Base-by-base conservation (phyloP, 2,329 filamentous ascomycete species). In the Dendrostoma leiphaemia region DNA sequence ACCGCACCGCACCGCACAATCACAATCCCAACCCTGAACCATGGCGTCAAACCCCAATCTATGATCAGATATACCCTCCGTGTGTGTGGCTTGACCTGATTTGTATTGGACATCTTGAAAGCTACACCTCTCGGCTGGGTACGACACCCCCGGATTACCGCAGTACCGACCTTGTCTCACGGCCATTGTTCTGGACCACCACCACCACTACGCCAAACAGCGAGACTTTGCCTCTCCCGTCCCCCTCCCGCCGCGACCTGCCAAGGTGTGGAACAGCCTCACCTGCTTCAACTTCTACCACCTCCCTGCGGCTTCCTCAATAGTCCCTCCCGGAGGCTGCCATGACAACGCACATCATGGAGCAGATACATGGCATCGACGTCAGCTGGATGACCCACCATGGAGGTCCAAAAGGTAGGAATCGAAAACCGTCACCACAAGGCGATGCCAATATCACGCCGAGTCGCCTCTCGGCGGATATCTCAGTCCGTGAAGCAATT, bases 361-460 rank as follows among this genome's bases (percentile, higher is more conserved):
- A 93, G 73, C 86, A 88, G 63, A 83, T 90, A 61, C 85, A 91
- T 69, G 86, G 87, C 62, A 83, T 95, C 66, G 91, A 96, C 73
- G 90, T 95, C 67, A 91, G 88, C 72, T 96, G 91, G 91, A 88
- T 95, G 77, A 81, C 81, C 63, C 89, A 94, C 72, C 48, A 58
- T 13, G 88, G 89, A 67, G 84, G 87, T 63, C 84, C 86, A 60
- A 91, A 89, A 87, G 90, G 91, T 90, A 79, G 72, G 80, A 72
- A 54, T 46, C 46, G n/a, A 51, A 28, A n/a, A 13, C 23, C 31
- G 34, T n/a, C 17, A 21, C 31, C n/a, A 23, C 29, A 34, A 34
- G 12, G 9, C n/a, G n/a, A n/a, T n/a, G n/a, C n/a, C n/a, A n/a
- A 23, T 26, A 21, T 9, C 31, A 13, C 17, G 6, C 19, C 19